Evolutionary conservation across 306 rosid genomes (phyloP).

Genomic region (Rosa chinensis): DNA sequence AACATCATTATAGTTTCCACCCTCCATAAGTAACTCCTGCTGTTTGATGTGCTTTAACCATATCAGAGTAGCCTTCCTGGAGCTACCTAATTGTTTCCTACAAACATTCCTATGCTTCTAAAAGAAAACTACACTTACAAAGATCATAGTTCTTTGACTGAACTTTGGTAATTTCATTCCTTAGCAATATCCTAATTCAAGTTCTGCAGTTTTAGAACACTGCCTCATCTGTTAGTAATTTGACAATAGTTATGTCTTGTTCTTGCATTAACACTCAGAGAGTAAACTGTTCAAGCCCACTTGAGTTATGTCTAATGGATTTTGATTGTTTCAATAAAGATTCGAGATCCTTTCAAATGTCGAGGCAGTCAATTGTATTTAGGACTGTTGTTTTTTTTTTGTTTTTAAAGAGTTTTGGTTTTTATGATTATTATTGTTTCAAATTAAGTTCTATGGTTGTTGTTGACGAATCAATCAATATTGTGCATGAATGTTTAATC

Average conservation of each 20-base stretch:
- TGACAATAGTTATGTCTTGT: background rate
- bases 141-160: background rate
- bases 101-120: background rate
- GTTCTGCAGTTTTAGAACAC: constrained; percentile 11
- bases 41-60: background rate
- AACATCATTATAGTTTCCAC: background rate
- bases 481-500: background rate
- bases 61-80: background rate
- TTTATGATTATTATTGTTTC: background rate
- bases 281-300: background rate
- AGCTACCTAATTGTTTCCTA: background rate
- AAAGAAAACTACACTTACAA: background rate
- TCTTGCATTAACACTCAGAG: constrained; percentile 4
- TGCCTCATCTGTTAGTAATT: constrained; percentile 10
- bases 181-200: constrained; percentile 7
- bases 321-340: background rate
- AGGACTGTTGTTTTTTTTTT: background rate
- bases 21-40: background rate
- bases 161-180: background rate
- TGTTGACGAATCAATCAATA: background rate
- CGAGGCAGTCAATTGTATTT: background rate
- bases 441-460: background rate
- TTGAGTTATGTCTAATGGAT: background rate
- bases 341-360: background rate
- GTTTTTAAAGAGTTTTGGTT: background rate